Conservation (phyloP, 1,139 yeast genomes). For the Geotrichum aggregatum region DNA sequence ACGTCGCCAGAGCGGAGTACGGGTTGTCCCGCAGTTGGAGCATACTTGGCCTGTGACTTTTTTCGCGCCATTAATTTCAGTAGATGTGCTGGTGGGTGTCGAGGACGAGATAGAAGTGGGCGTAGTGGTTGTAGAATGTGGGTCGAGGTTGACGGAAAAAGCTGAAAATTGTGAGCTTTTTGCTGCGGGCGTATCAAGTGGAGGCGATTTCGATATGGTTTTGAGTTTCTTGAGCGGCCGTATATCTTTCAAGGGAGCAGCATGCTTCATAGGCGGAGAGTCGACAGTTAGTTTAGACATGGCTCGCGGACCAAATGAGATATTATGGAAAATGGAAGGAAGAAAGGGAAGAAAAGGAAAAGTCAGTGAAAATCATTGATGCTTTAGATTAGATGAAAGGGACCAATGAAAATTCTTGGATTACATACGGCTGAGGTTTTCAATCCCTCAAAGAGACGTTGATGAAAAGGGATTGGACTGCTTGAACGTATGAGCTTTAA, state of each 20-base stretch:
- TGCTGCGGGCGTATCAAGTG: not conserved
- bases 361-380: not conserved
- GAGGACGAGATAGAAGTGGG: no score
- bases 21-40: conserved; percentile 63
- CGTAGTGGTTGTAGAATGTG: no score
- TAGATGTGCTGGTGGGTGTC: no score
- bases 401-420: not conserved
- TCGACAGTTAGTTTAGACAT: not conserved
- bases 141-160: not conserved
- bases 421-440: not conserved
- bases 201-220: not conserved
- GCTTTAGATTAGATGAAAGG: not conserved
- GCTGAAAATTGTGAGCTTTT: not conserved
- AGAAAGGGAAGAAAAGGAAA: not conserved
- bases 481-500: no score
- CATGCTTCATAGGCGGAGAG: no score
- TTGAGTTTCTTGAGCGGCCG: not conserved
- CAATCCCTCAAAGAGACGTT: no score
- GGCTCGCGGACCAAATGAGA: not conserved
- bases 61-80: not conserved
- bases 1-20: conserved; percentile 66
- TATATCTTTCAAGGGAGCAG: no score
- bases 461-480: no score
- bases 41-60: conserved; percentile 45
- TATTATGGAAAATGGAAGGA: not conserved